These are phyloP conservation scores for Phalaenopsis equestris DNA, from an alignment of 106 monocot species.

Conservation along the genomic window DNA sequence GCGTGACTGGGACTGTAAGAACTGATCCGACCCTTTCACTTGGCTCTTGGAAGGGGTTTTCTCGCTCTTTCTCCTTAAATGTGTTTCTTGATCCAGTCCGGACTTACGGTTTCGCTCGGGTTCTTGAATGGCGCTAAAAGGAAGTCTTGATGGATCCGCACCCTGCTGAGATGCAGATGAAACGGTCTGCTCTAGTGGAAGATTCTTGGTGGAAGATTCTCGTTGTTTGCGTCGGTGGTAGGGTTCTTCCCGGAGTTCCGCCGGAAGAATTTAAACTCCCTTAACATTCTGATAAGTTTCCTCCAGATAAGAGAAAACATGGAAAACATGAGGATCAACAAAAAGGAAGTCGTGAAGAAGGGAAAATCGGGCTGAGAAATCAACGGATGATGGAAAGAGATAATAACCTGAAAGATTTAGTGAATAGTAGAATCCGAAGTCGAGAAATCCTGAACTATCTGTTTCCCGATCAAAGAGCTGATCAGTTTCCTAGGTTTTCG, in stretches of 20 bases:
- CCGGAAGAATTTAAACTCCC: conserved; percentile 46
- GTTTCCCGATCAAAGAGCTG: neutral
- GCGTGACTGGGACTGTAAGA: conserved; percentile 29
- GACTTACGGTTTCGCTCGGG: conserved; percentile 21
- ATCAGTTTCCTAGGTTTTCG: conserved; percentile 5
- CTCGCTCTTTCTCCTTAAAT: conserved; percentile 30
- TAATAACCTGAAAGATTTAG: conserved; percentile 47
- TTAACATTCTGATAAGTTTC: conserved; percentile 52
- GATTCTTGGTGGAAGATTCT: too few species aligned
- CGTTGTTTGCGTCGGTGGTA: conserved; percentile 36
- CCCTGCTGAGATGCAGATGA: conserved; percentile 20
- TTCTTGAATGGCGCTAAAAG: conserved; percentile 61
- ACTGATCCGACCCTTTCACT: conserved; percentile 12
- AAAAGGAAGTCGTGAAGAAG: neutral
- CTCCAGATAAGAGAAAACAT: neutral
- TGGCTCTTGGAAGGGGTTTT: conserved; percentile 52
- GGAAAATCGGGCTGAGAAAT: neutral
- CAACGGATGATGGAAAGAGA: neutral
- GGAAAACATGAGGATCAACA: neutral
- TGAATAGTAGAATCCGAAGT: conserved; percentile 38
- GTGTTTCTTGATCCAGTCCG: conserved; percentile 17
- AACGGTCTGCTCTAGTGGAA: conserved; percentile 12
- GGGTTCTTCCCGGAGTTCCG: conserved; percentile 24
- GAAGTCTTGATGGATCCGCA: conserved; percentile 38
- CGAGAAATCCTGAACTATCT: conserved; percentile 32